phyloP scores from a whole-genome alignment of 106 monocot genomes.

The Phalaenopsis equestris region DNA sequence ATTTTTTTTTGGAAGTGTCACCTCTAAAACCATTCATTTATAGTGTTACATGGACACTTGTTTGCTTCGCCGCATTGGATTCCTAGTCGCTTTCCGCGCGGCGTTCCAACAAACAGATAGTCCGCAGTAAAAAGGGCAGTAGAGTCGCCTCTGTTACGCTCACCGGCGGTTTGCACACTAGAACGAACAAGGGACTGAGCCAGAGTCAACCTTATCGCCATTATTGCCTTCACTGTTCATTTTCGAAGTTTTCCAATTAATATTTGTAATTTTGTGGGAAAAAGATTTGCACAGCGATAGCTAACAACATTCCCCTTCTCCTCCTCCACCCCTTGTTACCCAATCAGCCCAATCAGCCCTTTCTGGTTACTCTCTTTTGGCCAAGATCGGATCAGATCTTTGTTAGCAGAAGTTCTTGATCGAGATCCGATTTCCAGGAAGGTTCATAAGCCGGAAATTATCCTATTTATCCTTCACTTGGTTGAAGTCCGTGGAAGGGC shows the following conservation, averaged over 20 bases:
- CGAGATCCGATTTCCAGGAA: conserved; percentile 1
- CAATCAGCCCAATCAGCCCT: background rate
- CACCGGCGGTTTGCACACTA: background rate
- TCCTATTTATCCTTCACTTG: too few species aligned
- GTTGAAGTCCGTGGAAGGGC: background rate
- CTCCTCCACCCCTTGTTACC: too few species aligned
- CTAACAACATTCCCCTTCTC: background rate
- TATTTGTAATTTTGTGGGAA: background rate
- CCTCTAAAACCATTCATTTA: too few species aligned
- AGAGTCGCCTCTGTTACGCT: background rate
- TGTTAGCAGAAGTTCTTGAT: background rate
- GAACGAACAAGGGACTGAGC: background rate
- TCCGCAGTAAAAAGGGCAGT: background rate
- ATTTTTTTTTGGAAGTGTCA: too few species aligned
- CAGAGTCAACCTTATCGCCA: background rate
- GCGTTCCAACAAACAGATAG: background rate
- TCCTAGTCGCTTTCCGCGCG: too few species aligned
- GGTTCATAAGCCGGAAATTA: background rate
- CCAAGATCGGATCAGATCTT: background rate
- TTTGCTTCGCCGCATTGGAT: too few species aligned
- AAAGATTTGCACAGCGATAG: background rate
- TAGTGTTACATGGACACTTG: too few species aligned
- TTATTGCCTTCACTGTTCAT: background rate
- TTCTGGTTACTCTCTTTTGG: background rate
- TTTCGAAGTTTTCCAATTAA: background rate